A percentile compares a stretch with the other conserved stretches of the same genome.
These are phyloP conservation scores for Xylariaceae sp. DNA, from an alignment of 2,329 filamentous ascomycete species.

Conservation along the genomic window DNA sequence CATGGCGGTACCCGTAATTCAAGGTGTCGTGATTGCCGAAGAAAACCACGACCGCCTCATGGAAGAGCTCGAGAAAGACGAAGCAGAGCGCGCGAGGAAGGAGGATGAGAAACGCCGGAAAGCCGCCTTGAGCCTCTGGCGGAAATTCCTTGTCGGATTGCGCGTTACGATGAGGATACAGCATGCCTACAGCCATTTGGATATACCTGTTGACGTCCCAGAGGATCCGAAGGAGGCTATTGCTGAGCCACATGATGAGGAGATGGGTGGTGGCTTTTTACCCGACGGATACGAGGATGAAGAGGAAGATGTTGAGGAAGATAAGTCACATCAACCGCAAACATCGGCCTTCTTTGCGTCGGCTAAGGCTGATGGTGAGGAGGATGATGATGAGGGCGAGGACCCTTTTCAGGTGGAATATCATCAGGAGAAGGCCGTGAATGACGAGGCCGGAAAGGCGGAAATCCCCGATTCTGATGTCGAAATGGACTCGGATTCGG, in stretches of 20 bases:
- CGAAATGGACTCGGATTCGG: slow-evolving; percentile 11
- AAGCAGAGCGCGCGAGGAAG: slow-evolving; percentile 67
- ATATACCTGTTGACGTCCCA: slow-evolving; percentile 43
- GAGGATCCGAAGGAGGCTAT: slow-evolving; percentile 13
- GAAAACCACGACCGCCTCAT: slow-evolving; percentile 71
- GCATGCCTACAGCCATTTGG: slow-evolving; percentile 66
- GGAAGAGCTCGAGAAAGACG: slow-evolving; percentile 73
- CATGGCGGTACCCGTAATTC: slow-evolving; percentile 87
- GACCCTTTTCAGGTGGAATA: slow-evolving; percentile 31
- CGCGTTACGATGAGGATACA: slow-evolving; percentile 73
- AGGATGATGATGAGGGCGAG: slow-evolving; percentile 26
- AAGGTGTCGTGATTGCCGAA: slow-evolving; percentile 80
- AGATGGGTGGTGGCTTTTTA: slow-evolving; percentile 57
- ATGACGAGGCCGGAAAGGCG: slow-evolving; percentile 9
- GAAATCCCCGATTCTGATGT: slow-evolving; percentile 1
- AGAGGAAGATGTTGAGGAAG: slow-evolving; percentile 18
- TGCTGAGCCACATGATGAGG: slow-evolving; percentile 33
- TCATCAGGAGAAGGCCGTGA: slow-evolving; percentile 12
- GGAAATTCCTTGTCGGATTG: slow-evolving; percentile 79
- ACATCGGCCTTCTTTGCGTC: slow-evolving; percentile 26
- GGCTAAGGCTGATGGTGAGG: slow-evolving; percentile 10
- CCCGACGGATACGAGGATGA: slow-evolving; percentile 33
- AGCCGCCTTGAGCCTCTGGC: slow-evolving; percentile 69
- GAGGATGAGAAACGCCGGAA: slow-evolving; percentile 80
- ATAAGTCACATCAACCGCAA: slow-evolving; percentile 21